Conservation (phyloP, 2,329 filamentous ascomycete genomes). For the Pyrenochaeta sp. region DNA sequence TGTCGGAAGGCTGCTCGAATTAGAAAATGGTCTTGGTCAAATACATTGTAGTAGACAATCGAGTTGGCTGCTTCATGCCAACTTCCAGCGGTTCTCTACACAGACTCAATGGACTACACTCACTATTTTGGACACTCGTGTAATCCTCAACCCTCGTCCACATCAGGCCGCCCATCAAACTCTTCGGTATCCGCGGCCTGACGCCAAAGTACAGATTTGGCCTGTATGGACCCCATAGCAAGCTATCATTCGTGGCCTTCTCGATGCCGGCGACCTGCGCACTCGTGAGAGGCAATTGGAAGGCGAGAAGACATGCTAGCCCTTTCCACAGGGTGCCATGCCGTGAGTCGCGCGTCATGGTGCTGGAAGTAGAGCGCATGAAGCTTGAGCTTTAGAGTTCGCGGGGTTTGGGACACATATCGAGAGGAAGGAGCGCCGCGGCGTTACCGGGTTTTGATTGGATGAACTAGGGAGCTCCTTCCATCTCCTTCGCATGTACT, state of each 20-base stretch:
- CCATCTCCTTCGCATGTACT: background rate
- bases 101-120: constrained; percentile 42
- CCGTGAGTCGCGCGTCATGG: constrained; percentile 37
- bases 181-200: constrained; percentile 80
- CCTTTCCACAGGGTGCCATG: constrained; percentile 29
- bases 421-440: constrained; percentile 23
- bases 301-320: constrained; percentile 29
- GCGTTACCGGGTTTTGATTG: constrained; percentile 26
- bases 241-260: constrained; percentile 75
- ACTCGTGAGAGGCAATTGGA: constrained; percentile 33
- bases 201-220: constrained; percentile 95
- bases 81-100: constrained; percentile 13
- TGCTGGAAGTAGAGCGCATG: constrained; percentile 20
- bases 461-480: background rate
- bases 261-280: constrained; percentile 50
- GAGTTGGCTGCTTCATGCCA: background rate
- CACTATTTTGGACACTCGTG: constrained; percentile 77
- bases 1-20: constrained; percentile 76
- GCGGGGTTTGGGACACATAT: constrained; percentile 38
- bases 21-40: constrained; percentile 16
- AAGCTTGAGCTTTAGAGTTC: constrained; percentile 25
- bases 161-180: constrained; percentile 82
- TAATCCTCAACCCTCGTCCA: constrained; percentile 89
- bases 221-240: constrained; percentile 95
- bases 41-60: background rate